Base-by-base conservation (phyloP, 2,329 filamentous ascomycete species). In the Alternaria triticina region DNA sequence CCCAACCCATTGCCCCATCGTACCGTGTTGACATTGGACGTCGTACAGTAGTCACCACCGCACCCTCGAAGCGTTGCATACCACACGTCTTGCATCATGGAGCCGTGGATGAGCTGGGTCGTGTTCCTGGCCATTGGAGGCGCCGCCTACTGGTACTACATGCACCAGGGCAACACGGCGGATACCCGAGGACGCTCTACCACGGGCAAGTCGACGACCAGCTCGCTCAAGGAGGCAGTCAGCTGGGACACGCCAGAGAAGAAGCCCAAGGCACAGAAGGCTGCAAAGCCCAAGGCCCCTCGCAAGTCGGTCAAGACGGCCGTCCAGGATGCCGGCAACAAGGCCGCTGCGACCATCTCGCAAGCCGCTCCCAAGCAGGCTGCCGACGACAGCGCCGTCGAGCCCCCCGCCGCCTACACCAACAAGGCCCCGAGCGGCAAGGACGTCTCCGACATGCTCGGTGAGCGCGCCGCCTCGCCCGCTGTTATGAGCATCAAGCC, bases 361-460 rank as follows among this genome's bases (percentile, higher is more conserved):
- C 67, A 67, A 9, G 73, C 73, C 7, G 91, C 91, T 1, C 94
- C 92, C 5, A 90, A 89, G 57, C 87, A 88, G 45, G 91, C 88
- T 57, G 90, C 92, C 73, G 92, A 96, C 74, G 93, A 97, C 4
- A 40, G 36, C 36, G 85, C 91, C 8, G 85, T 86, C 61, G 84
- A 85, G 47, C 94, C 92, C 11, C 91, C 93, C 30, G 83, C 87
- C 54, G 82, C 85, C 52, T 79, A 70, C 28, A 62, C 66, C 50
- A 68, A 64, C 57, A 69, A 71, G 60, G 83, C 87, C n/a, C 84
- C 83, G 13, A 85, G 87, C 61, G 86, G 87, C 63, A 88, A 87
- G 58, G 92, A 92, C 76, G 88, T 97, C 61, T 91, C 91, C 58
- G 95, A 97, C 81, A 98, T 98, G 95, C 89, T 98, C 15, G 94